These are phyloP conservation scores for Coemansia sp. DNA, from an alignment of 192 early-diverging fungal species.

Conservation along the genomic window DNA sequence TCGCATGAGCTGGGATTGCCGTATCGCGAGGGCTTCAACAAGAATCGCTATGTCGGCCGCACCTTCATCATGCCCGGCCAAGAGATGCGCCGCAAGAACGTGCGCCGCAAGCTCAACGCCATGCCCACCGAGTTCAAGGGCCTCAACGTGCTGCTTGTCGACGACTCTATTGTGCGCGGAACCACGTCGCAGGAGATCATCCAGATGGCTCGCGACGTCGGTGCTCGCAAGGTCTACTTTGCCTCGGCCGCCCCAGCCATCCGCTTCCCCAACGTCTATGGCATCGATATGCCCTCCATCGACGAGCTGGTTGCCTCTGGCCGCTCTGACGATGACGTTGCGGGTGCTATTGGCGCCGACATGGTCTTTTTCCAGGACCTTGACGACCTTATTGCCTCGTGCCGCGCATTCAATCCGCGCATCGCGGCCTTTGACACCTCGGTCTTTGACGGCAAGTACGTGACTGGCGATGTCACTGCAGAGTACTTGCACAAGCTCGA, in stretches of 20 bases:
- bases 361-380: slow-evolving; percentile 91
- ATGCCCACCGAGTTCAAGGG: slow-evolving; percentile 96
- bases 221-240: slow-evolving; percentile 98
- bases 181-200: slow-evolving; percentile 99
- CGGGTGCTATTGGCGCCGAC: slow-evolving; percentile 91
- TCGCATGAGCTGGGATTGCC: slow-evolving; percentile 84
- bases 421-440: slow-evolving; percentile 92
- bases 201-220: slow-evolving; percentile 98
- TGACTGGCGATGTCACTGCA: slow-evolving; percentile 75
- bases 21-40: slow-evolving; percentile 99
- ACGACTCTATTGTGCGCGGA: slow-evolving; percentile 99
- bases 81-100: slow-evolving; percentile 82
- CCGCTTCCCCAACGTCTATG: slow-evolving; percentile 98
- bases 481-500: slow-evolving; percentile 66
- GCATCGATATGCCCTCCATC: slow-evolving; percentile 98
- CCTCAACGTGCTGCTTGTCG: slow-evolving; percentile 97
- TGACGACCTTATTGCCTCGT: slow-evolving; percentile 81
- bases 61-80: slow-evolving; percentile 99
- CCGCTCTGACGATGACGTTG: slow-evolving; percentile 80
- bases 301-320: slow-evolving; percentile 86
- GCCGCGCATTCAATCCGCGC: slow-evolving; percentile 78
- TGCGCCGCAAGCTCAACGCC: slow-evolving; percentile 96
- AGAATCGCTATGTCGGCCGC: slow-evolving; percentile 98
- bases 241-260: slow-evolving; percentile 97
- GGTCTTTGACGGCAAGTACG: slow-evolving; percentile 93